Evolutionary conservation across 2,329 filamentous ascomycete species (phyloP).

Genomic region (Exophiala oligosperma): DNA sequence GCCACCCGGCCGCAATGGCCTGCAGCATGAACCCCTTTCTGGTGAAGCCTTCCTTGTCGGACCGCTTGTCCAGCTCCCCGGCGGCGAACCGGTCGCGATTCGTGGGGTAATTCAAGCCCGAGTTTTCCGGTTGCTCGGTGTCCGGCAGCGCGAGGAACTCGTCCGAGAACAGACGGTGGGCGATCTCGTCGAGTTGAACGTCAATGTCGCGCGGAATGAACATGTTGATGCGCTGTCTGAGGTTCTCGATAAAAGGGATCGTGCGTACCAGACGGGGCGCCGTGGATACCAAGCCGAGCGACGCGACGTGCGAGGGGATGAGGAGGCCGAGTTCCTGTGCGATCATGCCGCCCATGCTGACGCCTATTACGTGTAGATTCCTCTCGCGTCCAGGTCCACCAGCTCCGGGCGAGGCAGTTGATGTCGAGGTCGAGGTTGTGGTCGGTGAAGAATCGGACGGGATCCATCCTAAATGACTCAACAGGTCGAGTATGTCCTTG

Average conservation of each 20-base stretch:
- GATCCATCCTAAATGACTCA: conserved; percentile 69
- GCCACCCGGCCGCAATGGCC: conserved; percentile 75
- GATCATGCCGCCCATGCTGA: conserved; percentile 91
- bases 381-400: conserved; percentile 20
- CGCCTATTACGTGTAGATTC: conserved; percentile 69
- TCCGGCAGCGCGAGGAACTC: conserved; percentile 50
- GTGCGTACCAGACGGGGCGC: conserved; percentile 63
- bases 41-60: conserved; percentile 61
- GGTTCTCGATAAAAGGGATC: conserved; percentile 59
- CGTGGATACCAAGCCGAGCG: conserved; percentile 62
- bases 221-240: conserved; percentile 58
- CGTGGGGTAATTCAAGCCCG: conserved; percentile 57
- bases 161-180: conserved; percentile 64
- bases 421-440: conserved; percentile 37
- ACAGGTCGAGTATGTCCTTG: conserved; percentile 69
- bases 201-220: conserved; percentile 71
- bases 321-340: conserved; percentile 68
- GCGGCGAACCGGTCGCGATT: conserved; percentile 84
- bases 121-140: conserved; percentile 27
- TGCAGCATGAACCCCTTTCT: conserved; percentile 72
- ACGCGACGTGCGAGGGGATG: conserved; percentile 34
- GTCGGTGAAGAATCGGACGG: conserved; percentile 28
- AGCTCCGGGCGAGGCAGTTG: too few relatives aligned
- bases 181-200: conserved; percentile 63
- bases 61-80: conserved; percentile 72